These are phyloP conservation scores for Polyplosphaeria fusca DNA, from an alignment of 495 filamentous ascomycete species.

Conservation along the genomic window DNA sequence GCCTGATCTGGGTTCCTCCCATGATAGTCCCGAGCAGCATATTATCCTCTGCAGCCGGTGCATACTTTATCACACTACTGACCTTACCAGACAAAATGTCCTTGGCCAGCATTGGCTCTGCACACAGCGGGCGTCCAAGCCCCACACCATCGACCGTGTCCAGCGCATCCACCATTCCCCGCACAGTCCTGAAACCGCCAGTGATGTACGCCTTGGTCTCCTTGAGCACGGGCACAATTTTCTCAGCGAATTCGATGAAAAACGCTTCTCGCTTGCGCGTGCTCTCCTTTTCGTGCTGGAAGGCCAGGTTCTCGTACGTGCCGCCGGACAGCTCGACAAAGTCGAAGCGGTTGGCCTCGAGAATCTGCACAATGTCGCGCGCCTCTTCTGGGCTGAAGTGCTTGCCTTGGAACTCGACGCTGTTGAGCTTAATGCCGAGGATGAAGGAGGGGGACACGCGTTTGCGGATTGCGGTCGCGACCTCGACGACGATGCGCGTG, in stretches of 20 bases:
- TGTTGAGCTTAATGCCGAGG: constrained; percentile 65
- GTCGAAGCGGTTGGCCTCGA: constrained; percentile 58
- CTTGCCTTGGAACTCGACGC: constrained; percentile 62
- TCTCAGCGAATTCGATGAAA: constrained; percentile 64
- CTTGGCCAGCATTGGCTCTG: constrained; percentile 20
- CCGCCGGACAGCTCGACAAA: constrained; percentile 65
- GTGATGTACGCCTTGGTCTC: constrained; percentile 60
- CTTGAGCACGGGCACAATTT: constrained; percentile 53
- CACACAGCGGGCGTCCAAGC: constrained; percentile 19
- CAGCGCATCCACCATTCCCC: constrained; percentile 60
- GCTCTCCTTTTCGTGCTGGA: constrained; percentile 52
- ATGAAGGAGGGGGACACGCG: constrained; percentile 49
- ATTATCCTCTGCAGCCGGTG: constrained; percentile 7
- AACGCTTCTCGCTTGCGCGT: constrained; percentile 60
- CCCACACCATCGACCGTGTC: constrained; percentile 29
- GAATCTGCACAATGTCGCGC: constrained; percentile 50
- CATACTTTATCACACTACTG: constrained; percentile 7
- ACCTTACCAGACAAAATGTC: constrained; percentile 24
- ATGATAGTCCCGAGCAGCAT: neutral
- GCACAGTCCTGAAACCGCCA: constrained; percentile 58
- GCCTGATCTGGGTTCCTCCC: constrained; percentile 17
- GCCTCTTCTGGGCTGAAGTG: constrained; percentile 59
- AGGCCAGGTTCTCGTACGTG: constrained; percentile 58
- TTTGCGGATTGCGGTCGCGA: constrained; percentile 48
- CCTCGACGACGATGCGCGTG: constrained; percentile 53